A percentile compares a stretch with the other conserved stretches of the same genome.
These are phyloP conservation scores for Aspergillus costaricaensis DNA, from an alignment of 2,329 filamentous ascomycete species.

Conservation along the genomic window DNA sequence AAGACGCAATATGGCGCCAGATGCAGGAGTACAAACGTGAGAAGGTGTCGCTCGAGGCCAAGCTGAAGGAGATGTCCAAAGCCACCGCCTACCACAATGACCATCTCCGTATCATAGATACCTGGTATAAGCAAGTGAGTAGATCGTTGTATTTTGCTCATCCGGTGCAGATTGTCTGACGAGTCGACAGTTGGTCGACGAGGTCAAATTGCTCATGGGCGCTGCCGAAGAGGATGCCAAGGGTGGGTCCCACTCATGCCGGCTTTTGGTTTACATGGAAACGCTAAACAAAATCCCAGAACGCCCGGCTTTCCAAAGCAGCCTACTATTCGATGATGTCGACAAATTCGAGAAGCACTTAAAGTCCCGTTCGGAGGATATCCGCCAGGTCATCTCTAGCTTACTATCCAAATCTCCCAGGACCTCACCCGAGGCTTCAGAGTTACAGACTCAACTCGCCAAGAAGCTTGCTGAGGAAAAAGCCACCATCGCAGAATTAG, in stretches of 20 bases:
- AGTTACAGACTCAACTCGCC: slow-evolving; percentile 74
- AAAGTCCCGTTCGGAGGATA: slow-evolving; percentile 70
- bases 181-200: slow-evolving; percentile 45
- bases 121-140: slow-evolving; percentile 90
- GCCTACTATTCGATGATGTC: slow-evolving; percentile 57
- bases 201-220: slow-evolving; percentile 47
- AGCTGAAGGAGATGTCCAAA: slow-evolving; percentile 78
- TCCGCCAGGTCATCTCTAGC: slow-evolving; percentile 71
- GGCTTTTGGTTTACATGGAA: neutral
- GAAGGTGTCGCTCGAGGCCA: slow-evolving; percentile 76
- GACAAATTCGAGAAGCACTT: slow-evolving; percentile 76
- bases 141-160: neutral
- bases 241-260: slow-evolving; percentile 25
- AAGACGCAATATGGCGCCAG: slow-evolving; percentile 94
- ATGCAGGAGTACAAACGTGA: slow-evolving; percentile 98
- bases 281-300: slow-evolving; percentile 16
- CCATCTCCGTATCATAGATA: slow-evolving; percentile 84
- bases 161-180: slow-evolving; percentile 19
- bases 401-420: slow-evolving; percentile 58
- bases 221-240: slow-evolving; percentile 29
- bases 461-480: slow-evolving; percentile 80
- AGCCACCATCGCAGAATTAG: slow-evolving; percentile 72
- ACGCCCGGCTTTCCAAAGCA: slow-evolving; percentile 50
- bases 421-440: slow-evolving; percentile 66
- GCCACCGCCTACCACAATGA: slow-evolving; percentile 83